phyloP scores from a whole-genome alignment of 1,284 basidiomycete genomes.

The Cryptococcus sp. region DNA sequence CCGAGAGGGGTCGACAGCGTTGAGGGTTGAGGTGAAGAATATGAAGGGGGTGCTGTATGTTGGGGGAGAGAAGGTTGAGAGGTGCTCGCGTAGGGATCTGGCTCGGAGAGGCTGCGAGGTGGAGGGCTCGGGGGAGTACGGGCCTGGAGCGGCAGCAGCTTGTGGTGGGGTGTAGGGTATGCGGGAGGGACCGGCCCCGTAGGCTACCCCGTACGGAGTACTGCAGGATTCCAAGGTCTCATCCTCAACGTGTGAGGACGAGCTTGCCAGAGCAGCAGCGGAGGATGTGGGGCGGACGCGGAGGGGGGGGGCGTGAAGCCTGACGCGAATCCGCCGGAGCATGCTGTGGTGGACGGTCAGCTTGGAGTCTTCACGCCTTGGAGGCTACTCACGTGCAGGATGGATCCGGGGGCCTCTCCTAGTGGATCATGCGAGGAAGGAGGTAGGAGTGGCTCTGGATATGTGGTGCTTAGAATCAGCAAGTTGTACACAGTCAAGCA shows the following conservation, averaged over 20 bases:
- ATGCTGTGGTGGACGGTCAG: slow-evolving; percentile 5
- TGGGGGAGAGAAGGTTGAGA: not conserved
- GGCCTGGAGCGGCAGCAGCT: too few relatives aligned
- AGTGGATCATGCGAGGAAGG: too few relatives aligned
- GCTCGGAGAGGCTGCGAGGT: not conserved
- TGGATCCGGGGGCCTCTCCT: too few relatives aligned
- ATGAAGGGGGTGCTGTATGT: not conserved
- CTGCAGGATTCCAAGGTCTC: not conserved
- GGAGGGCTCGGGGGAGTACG: too few relatives aligned
- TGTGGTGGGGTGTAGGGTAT: slow-evolving; percentile 27
- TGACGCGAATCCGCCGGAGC: slow-evolving; percentile 17
- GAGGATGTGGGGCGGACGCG: slow-evolving; percentile 10
- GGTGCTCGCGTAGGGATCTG: not conserved
- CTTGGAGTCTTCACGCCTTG: not conserved
- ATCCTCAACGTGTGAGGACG: not conserved
- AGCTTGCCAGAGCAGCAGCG: slow-evolving; percentile 3
- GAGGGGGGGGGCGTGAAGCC: slow-evolving; percentile 7
- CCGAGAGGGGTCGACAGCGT: not conserved
- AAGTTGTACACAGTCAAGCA: too few relatives aligned
- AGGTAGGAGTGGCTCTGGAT: too few relatives aligned
- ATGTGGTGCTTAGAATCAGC: too few relatives aligned
- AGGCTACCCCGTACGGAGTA: slow-evolving; percentile 30
- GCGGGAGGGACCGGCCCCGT: slow-evolving; percentile 40
- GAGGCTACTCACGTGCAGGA: not conserved
- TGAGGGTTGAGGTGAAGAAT: not conserved